phyloP scores from a whole-genome alignment of 2,329 filamentous ascomycete species.

The Sphaerostilbella broomeana region DNA sequence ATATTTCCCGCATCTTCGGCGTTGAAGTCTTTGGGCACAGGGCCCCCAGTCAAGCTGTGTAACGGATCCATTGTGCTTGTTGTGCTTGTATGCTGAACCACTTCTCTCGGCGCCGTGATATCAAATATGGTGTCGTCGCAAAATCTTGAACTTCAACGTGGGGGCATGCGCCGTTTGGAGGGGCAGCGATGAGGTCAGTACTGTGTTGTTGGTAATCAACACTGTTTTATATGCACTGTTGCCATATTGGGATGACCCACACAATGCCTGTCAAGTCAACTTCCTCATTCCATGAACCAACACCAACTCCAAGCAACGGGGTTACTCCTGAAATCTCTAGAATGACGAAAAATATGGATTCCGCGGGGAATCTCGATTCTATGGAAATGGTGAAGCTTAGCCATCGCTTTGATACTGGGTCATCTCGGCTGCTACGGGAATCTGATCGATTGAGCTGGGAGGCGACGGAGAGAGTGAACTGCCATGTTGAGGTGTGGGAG shows the following conservation, averaged over 20 bases:
- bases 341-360: too few species aligned
- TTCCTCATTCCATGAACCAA: too few species aligned
- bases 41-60: slow-evolving; percentile 30
- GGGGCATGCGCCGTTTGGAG: slow-evolving; percentile 10
- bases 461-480: too few species aligned
- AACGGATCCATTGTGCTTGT: slow-evolving; percentile 32
- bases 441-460: too few species aligned
- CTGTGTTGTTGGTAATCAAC: background rate
- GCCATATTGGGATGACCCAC: background rate
- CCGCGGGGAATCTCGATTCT: too few species aligned
- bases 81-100: background rate
- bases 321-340: too few species aligned
- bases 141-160: slow-evolving; percentile 13
- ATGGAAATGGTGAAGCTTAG: too few species aligned
- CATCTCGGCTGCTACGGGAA: too few species aligned
- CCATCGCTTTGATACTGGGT: too few species aligned
- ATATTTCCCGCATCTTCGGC: slow-evolving; percentile 49
- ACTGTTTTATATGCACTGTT: slow-evolving; percentile 4
- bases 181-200: slow-evolving; percentile 13
- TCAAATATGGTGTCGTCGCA: slow-evolving; percentile 1
- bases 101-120: background rate
- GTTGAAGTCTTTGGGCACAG: slow-evolving; percentile 51
- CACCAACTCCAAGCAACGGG: background rate
- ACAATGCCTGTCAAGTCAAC: too few species aligned
- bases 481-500: too few species aligned